A percentile compares a stretch with the other conserved stretches of the same genome.
These are phyloP conservation scores for Phaseolus coccineus DNA, from an alignment of 331 rosid genomes.

Conservation along the genomic window DNA sequence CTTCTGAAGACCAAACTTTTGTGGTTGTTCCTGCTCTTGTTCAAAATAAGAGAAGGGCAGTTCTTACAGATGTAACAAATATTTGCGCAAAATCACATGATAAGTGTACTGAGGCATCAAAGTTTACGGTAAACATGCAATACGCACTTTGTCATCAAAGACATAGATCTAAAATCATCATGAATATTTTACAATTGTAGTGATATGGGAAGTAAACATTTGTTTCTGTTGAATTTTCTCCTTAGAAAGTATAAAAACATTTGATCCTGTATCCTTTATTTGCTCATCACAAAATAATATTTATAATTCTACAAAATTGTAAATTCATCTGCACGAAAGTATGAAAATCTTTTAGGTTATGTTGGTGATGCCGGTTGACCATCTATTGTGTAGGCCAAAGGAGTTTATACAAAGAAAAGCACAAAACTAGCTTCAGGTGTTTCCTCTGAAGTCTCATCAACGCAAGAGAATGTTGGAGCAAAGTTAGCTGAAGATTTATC, in stretches of 20 bases:
- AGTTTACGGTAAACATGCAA: constrained; percentile 56
- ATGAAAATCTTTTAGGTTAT: constrained; percentile 7
- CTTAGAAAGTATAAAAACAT: background rate
- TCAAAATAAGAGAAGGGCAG: constrained; percentile 74
- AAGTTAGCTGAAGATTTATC: constrained; percentile 77
- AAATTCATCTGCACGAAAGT: constrained; percentile 2
- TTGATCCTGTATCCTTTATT: constrained; percentile 10
- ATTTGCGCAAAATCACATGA: constrained; percentile 32
- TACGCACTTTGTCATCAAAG: constrained; percentile 1
- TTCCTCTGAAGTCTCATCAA: constrained; percentile 46
- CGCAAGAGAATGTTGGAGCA: constrained; percentile 64
- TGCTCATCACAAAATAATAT: background rate
- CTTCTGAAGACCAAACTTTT: constrained; percentile 55
- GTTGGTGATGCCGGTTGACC: constrained; percentile 47
- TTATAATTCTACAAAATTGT: constrained; percentile 8
- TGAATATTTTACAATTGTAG: constrained; percentile 13
- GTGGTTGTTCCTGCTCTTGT: constrained; percentile 46
- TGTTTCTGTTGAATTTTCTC: constrained; percentile 6
- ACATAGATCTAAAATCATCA: background rate
- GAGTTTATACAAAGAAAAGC: constrained; percentile 52
- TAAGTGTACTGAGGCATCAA: constrained; percentile 38
- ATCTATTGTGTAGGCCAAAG: constrained; percentile 52
- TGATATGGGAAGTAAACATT: background rate
- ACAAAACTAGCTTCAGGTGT: constrained; percentile 47
- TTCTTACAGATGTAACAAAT: constrained; percentile 76